phyloP scores from a whole-genome alignment of 2,329 filamentous ascomycete genomes.

The Hypomyces perniciosus region DNA sequence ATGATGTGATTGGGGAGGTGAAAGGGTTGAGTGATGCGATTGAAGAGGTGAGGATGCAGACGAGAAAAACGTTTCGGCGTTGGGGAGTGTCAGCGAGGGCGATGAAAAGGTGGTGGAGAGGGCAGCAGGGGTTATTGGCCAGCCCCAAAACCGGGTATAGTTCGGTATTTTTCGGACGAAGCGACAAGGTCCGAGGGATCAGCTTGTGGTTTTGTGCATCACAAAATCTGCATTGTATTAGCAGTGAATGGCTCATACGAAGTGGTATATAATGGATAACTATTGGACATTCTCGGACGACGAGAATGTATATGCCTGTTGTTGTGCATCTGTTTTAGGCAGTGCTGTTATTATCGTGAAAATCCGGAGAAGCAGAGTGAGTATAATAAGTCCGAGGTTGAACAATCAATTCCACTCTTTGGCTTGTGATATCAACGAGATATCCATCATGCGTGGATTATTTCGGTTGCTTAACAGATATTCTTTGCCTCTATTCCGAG shows the following conservation, averaged over 20 bases:
- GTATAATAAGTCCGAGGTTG: too few species aligned
- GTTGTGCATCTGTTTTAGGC: too few species aligned
- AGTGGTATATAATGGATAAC: too few species aligned
- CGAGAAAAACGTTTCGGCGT: constrained; percentile 7
- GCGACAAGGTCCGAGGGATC: neutral
- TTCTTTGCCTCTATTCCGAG: too few species aligned
- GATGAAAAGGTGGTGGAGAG: constrained; percentile 1
- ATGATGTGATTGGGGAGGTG: constrained; percentile 39
- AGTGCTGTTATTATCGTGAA: too few species aligned
- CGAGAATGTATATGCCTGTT: too few species aligned
- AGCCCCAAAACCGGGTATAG: constrained; percentile 17
- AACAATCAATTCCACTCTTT: too few species aligned
- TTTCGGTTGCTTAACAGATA: neutral
- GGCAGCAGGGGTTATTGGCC: constrained; percentile 1
- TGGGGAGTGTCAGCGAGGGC: constrained; percentile 14
- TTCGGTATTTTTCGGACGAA: constrained; percentile 16
- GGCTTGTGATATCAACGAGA: neutral
- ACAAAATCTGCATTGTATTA: neutral
- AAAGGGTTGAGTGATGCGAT: constrained; percentile 10
- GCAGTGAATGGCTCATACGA: neutral
- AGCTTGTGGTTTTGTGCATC: neutral
- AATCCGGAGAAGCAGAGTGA: too few species aligned
- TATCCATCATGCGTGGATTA: neutral
- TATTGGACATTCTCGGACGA: too few species aligned
- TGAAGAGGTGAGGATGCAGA: neutral